Evolutionary conservation across 306 rosid species (phyloP).

Genomic region (Quercus mongolica): DNA sequence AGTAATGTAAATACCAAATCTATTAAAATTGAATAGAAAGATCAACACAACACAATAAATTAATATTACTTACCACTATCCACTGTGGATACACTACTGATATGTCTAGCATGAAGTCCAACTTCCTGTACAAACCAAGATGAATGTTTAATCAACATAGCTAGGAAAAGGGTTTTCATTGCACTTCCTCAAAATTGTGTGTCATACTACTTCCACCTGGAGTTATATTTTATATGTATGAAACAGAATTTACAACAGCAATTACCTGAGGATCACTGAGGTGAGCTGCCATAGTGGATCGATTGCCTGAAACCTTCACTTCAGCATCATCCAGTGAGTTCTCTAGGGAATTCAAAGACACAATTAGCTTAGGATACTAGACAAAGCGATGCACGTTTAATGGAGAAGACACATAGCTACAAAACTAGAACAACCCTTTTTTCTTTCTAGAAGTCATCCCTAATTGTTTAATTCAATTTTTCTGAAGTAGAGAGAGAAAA

Average conservation of each 20-base stretch:
- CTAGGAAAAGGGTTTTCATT: background rate
- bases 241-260: background rate
- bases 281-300: conserved; percentile 57
- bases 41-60: conserved; percentile 9
- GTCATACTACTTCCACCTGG: background rate
- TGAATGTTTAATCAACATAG: background rate
- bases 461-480: background rate
- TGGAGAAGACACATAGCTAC: background rate
- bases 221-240: background rate
- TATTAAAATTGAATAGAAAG: conserved; percentile 6
- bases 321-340: conserved; percentile 36
- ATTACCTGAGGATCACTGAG: conserved; percentile 53
- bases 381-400: background rate
- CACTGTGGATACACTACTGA: conserved; percentile 83
- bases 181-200: background rate
- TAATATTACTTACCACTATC: conserved; percentile 68
- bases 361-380: conserved; percentile 8
- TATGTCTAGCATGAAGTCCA: conserved; percentile 92
- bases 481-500: background rate
- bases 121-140: conserved; percentile 50
- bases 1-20: conserved; percentile 5
- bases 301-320: conserved; percentile 37
- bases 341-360: conserved; percentile 39
- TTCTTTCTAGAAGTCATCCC: background rate
- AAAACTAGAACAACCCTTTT: background rate